Conservation (phyloP, 192 early-diverging fungal species). For the Backusella circina region DNA sequence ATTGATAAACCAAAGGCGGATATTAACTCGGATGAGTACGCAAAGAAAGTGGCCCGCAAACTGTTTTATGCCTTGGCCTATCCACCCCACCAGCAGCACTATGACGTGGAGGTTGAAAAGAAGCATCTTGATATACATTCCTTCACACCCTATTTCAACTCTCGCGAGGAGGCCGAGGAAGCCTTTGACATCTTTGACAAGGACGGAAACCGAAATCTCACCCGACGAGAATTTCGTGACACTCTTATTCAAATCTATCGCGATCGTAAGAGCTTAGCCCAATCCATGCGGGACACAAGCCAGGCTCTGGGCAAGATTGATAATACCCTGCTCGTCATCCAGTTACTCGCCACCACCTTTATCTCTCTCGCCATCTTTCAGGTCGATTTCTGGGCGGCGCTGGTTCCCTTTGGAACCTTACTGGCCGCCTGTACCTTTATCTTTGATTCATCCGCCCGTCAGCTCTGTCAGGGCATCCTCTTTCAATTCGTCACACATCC, state of each 20-base stretch:
- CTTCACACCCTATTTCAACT: conserved; percentile 74
- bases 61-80: conserved; percentile 25
- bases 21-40: conserved; percentile 34
- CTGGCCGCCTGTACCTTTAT: conserved; percentile 77
- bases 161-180: conserved; percentile 62
- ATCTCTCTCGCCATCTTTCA: conserved; percentile 51
- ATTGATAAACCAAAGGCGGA: conserved; percentile 23
- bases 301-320: conserved; percentile 84
- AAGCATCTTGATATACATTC: conserved; percentile 62
- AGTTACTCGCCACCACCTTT: conserved; percentile 48
- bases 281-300: conserved; percentile 71
- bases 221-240: conserved; percentile 77
- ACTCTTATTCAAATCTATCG: conserved; percentile 79
- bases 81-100: neutral
- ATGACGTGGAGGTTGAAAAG: conserved; percentile 9
- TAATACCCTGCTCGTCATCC: conserved; percentile 52
- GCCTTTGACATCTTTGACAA: conserved; percentile 88
- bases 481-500: conserved; percentile 82
- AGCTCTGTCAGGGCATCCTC: conserved; percentile 74
- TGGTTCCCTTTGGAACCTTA: conserved; percentile 31
- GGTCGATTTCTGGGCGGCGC: conserved; percentile 20
- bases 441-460: conserved; percentile 76
- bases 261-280: conserved; percentile 69
- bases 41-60: conserved; percentile 37
- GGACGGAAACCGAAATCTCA: conserved; percentile 83